These are phyloP conservation scores for Cryomyces minteri DNA, from an alignment of 495 filamentous ascomycete species.

Conservation along the genomic window DNA sequence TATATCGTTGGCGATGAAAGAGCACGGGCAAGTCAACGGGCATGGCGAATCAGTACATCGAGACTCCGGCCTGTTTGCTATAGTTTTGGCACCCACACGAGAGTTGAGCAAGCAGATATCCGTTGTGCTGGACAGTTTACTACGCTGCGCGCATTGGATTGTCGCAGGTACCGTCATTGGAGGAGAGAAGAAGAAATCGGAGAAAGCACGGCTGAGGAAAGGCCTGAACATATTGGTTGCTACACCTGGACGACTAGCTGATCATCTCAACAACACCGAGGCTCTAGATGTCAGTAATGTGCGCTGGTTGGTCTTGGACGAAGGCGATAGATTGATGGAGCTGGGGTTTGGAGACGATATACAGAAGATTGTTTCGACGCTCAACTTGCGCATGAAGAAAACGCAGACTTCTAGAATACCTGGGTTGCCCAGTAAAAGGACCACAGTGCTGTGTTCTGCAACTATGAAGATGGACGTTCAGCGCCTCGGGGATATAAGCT, in stretches of 20 bases:
- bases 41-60: conserved; percentile 33
- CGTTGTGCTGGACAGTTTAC: conserved; percentile 58
- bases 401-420: conserved; percentile 19
- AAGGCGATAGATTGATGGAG: conserved; percentile 93
- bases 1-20: conserved; percentile 32
- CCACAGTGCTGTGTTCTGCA: conserved; percentile 86
- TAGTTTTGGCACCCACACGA: conserved; percentile 78
- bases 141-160: conserved; percentile 75
- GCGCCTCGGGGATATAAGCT: conserved; percentile 75
- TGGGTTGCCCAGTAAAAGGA: conserved; percentile 53
- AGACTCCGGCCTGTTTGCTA: conserved; percentile 78
- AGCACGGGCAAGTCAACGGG: conserved; percentile 21
- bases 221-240: conserved; percentile 90
- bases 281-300: conserved; percentile 75
- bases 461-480: conserved; percentile 96
- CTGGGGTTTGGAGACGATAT: conserved; percentile 88
- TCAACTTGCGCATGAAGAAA: conserved; percentile 32
- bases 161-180: conserved; percentile 85
- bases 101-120: conserved; percentile 90
- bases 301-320: conserved; percentile 84
- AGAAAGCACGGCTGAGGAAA: conserved; percentile 83
- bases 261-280: conserved; percentile 85
- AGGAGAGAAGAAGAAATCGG: conserved; percentile 92
- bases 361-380: conserved; percentile 59
- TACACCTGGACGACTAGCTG: conserved; percentile 74